phyloP scores from a whole-genome alignment of 306 rosid genomes.

The Oxytropis ochrocephala region DNA sequence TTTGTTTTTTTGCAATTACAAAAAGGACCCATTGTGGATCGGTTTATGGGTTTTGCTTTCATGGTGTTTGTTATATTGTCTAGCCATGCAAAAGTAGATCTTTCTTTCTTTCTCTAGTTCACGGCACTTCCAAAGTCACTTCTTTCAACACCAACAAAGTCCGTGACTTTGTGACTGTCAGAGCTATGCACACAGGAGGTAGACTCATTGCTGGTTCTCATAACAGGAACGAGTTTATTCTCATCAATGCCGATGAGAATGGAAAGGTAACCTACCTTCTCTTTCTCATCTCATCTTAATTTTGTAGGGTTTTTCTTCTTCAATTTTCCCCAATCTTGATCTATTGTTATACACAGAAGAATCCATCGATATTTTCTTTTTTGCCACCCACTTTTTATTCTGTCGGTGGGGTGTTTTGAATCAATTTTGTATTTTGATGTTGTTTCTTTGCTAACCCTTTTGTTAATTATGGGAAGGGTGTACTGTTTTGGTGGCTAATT shows the following conservation, averaged over 20 bases:
- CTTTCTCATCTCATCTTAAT: not conserved
- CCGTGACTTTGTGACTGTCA: not conserved
- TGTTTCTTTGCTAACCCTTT: not conserved
- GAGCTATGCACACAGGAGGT: conserved; percentile 80
- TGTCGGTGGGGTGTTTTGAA: conserved; percentile 14
- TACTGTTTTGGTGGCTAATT: not conserved
- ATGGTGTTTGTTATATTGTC: conserved; percentile 4
- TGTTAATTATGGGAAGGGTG: not conserved
- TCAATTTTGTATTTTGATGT: conserved; percentile 12
- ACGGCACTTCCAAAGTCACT: too few species aligned
- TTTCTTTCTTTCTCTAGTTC: conserved; percentile 8
- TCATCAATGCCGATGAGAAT: conserved; percentile 96
- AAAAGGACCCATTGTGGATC: conserved; percentile 20
- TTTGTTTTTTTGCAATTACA: not conserved
- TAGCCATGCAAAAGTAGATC: conserved; percentile 37
- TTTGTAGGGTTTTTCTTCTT: conserved; percentile 7
- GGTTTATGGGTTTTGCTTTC: conserved; percentile 26
- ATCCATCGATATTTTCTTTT: not conserved
- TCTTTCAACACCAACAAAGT: not conserved
- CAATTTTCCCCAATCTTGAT: not conserved
- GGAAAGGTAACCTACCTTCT: conserved; percentile 45
- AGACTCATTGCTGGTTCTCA: conserved; percentile 97
- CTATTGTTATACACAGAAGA: not conserved
- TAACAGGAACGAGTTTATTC: conserved; percentile 91
- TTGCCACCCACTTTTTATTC: not conserved